Percentiles rank a stretch among this genome's conserved stretches.
Evolutionary conservation across 225 moss, liverwort and hornwort species (phyloP).

Genomic region (Straminergon stramineum): DNA sequence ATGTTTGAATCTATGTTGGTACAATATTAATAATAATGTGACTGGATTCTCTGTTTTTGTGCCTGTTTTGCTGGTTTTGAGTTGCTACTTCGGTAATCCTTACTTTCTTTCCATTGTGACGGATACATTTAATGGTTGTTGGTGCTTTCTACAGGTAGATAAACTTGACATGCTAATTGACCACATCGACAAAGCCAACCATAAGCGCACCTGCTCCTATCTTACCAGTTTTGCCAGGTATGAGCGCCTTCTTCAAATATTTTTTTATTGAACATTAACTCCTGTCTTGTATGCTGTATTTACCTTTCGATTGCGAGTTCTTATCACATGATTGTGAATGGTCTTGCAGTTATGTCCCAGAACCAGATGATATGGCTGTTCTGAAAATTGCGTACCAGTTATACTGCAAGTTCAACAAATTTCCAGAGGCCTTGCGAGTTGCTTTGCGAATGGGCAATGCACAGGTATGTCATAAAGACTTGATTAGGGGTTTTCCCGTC

Average conservation of each 20-base stretch:
- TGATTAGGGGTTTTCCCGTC: not conserved
- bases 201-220: conserved; percentile 95
- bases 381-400: conserved; percentile 86
- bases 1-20: not conserved
- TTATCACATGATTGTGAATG: not conserved
- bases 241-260: not conserved
- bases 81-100: not conserved
- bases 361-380: conserved; percentile 87
- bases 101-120: not conserved
- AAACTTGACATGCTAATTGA: conserved; percentile 76
- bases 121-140: not conserved
- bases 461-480: conserved; percentile 28
- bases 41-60: not conserved
- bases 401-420: conserved; percentile 91
- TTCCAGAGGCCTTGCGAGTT: conserved; percentile 84
- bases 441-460: conserved; percentile 86
- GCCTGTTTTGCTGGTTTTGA: not conserved
- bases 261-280: not conserved
- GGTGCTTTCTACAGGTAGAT: conserved; percentile 62
- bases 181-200: conserved; percentile 82
- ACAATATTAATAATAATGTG: not conserved
- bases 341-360: conserved; percentile 82
- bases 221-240: conserved; percentile 96
- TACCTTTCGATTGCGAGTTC: not conserved
- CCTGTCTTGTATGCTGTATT: not conserved